A percentile compares a stretch with the other conserved stretches of the same genome.
These are phyloP conservation scores for Leptographium radiaticola DNA, from an alignment of 2,329 filamentous ascomycete species.

Conservation along the genomic window DNA sequence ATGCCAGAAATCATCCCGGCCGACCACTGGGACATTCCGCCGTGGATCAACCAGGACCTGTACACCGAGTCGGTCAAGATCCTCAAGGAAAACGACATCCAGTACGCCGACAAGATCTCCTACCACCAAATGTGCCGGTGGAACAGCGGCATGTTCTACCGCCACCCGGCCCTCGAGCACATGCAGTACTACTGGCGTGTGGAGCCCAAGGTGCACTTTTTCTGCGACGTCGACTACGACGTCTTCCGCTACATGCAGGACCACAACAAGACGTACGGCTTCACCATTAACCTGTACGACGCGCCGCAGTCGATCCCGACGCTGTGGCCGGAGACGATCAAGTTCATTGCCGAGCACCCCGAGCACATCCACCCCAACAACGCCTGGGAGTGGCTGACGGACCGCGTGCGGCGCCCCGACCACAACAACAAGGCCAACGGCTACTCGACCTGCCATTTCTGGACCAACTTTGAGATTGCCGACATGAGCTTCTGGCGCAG, in stretches of 20 bases:
- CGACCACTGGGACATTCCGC: conserved; percentile 85
- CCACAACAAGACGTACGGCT: conserved; percentile 97
- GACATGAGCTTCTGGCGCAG: conserved; percentile 90
- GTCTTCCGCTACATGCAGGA: conserved; percentile 97
- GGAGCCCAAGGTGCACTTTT: conserved; percentile 97
- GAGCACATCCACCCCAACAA: conserved; percentile 73
- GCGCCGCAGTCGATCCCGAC: conserved; percentile 72
- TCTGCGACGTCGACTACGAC: conserved; percentile 97
- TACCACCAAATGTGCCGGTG: conserved; percentile 99
- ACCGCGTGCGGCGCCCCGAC: conserved; percentile 61
- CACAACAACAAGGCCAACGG: conserved; percentile 75
- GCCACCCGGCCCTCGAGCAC: conserved; percentile 74
- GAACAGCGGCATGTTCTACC: conserved; percentile 98
- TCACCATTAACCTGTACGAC: conserved; percentile 96
- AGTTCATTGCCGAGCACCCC: conserved; percentile 77
- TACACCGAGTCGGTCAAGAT: conserved; percentile 75
- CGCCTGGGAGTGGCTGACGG: conserved; percentile 77
- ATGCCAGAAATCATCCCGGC: conserved; percentile 68
- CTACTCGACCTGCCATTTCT: conserved; percentile 98
- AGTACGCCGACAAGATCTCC: conserved; percentile 78
- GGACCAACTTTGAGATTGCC: conserved; percentile 96
- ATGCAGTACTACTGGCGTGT: conserved; percentile 96
- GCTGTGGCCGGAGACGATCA: conserved; percentile 89
- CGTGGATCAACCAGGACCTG: conserved; percentile 83
- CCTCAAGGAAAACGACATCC: conserved; percentile 71